These are phyloP conservation scores for Gynostemma pentaphyllum DNA, from an alignment of 306 rosid species.

Conservation along the genomic window DNA sequence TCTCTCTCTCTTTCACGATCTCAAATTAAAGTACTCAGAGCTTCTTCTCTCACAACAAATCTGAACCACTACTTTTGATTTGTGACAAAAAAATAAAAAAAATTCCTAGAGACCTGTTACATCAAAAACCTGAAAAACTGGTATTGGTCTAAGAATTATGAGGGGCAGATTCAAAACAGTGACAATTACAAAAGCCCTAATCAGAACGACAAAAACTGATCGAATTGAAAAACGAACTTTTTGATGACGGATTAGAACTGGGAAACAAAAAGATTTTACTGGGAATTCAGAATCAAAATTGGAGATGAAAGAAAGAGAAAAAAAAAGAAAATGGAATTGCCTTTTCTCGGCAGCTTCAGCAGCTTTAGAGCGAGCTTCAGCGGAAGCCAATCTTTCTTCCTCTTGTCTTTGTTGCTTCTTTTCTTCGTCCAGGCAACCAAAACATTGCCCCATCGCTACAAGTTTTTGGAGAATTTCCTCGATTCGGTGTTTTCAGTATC, in stretches of 20 bases:
- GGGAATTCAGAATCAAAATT: neutral
- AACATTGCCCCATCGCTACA: slow-evolving; percentile 56
- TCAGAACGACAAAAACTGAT: neutral
- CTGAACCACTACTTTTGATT: neutral
- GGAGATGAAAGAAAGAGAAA: neutral
- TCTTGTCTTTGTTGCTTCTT: slow-evolving; percentile 55
- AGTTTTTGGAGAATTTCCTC: neutral
- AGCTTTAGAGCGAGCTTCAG: slow-evolving; percentile 70
- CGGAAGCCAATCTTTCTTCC: slow-evolving; percentile 67
- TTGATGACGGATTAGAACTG: neutral
- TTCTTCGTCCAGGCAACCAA: slow-evolving; percentile 66
- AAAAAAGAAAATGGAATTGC: slow-evolving; percentile 9
- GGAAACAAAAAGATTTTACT: neutral
- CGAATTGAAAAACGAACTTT: neutral
- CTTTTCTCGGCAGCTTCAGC: slow-evolving; percentile 93
- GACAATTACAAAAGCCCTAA: neutral
- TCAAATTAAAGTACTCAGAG: neutral
- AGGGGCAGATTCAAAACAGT: neutral
- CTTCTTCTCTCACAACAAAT: neutral
- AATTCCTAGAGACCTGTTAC: neutral
- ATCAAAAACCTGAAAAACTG: neutral
- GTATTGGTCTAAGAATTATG: neutral
- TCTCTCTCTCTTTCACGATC: too few relatives aligned
- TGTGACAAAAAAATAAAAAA: neutral
- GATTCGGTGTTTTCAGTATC: slow-evolving; percentile 2